phyloP scores from a whole-genome alignment of 2,329 filamentous ascomycete species.

The Acephala macrosclerotiorum region DNA sequence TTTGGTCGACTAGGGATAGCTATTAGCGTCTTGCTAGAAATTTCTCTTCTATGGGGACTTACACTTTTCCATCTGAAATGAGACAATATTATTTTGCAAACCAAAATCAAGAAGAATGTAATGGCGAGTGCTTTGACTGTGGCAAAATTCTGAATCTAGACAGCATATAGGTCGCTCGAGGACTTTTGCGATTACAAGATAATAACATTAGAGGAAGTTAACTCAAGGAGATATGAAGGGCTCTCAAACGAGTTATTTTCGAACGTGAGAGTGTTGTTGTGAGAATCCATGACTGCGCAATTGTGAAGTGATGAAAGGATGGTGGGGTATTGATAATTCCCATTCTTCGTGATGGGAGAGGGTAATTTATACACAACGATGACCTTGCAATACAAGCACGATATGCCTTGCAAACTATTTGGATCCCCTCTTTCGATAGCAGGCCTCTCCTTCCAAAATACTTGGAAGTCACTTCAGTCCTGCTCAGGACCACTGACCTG shows the following conservation, averaged over 20 bases:
- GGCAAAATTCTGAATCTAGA: not conserved
- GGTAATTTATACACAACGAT: not conserved
- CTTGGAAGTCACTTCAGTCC: constrained; percentile 1
- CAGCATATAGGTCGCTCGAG: no score
- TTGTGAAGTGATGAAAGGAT: not conserved
- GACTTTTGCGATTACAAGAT: not conserved
- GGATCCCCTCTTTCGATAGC: not conserved
- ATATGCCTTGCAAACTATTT: not conserved
- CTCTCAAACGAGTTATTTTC: not conserved
- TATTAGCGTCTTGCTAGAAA: not conserved
- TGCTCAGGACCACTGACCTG: not conserved
- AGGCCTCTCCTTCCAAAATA: not conserved
- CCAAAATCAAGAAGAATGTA: not conserved
- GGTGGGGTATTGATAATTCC: not conserved
- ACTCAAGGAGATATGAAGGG: not conserved
- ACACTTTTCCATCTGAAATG: not conserved
- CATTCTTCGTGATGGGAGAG: not conserved
- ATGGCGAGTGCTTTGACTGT: not conserved
- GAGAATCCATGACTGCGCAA: not conserved
- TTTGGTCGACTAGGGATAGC: not conserved
- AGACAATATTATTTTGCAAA: not conserved
- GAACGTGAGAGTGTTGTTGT: not conserved
- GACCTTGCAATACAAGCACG: not conserved
- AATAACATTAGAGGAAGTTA: not conserved
- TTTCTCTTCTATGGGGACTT: not conserved